Percentiles rank a stretch among this genome's conserved stretches.
Conservation (phyloP, 2,329 filamentous ascomycete species). For the Periconia sp. region DNA sequence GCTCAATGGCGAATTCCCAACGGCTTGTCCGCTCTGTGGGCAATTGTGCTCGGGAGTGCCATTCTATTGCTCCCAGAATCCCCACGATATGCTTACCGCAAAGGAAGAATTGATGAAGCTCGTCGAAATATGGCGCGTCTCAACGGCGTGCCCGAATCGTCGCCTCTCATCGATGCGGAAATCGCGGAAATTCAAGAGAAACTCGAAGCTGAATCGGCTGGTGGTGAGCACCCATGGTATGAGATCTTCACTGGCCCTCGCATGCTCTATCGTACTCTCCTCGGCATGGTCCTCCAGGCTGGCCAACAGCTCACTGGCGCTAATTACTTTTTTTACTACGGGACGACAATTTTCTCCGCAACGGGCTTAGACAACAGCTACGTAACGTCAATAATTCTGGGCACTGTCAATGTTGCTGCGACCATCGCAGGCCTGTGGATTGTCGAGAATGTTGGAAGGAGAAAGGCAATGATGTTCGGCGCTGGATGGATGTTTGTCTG, state of each 20-base stretch:
- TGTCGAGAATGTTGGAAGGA: conserved; percentile 55
- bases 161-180: conserved; percentile 60
- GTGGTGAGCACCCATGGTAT: conserved; percentile 50
- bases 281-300: conserved; percentile 68
- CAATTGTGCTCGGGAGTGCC: conserved; percentile 59
- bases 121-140: conserved; percentile 59
- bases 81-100: conserved; percentile 64
- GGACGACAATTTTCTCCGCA: conserved; percentile 53
- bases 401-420: conserved; percentile 56
- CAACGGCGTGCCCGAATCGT: conserved; percentile 62
- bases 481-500: conserved; percentile 60
- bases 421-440: conserved; percentile 55
- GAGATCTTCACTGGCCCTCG: conserved; percentile 70
- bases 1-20: conserved; percentile 69
- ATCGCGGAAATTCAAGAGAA: conserved; percentile 64
- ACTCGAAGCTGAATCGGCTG: conserved; percentile 57
- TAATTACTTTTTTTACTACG: conserved; percentile 69
- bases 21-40: conserved; percentile 64
- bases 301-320: conserved; percentile 73
- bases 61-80: conserved; percentile 64
- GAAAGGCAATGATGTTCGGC: conserved; percentile 54
- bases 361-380: conserved; percentile 52
- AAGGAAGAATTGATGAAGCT: conserved; percentile 58
- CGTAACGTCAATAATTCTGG: conserved; percentile 57
- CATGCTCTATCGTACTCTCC: conserved; percentile 68